These are phyloP conservation scores for Aspergillus sclerotialis DNA, from an alignment of 2,329 filamentous ascomycete species.

Conservation along the genomic window DNA sequence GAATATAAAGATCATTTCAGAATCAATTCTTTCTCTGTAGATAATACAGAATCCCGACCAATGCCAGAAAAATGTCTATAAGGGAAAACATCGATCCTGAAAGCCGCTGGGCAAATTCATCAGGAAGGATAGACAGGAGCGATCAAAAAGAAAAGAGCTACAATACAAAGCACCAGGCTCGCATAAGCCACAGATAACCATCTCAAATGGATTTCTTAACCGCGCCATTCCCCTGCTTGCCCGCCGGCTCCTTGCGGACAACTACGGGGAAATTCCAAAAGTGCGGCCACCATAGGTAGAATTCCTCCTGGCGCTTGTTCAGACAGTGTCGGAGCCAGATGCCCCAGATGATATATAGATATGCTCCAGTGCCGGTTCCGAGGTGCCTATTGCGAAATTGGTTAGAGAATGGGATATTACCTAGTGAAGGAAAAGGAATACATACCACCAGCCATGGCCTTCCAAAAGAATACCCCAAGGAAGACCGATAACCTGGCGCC, in stretches of 20 bases:
- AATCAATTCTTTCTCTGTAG: slow-evolving; percentile 8
- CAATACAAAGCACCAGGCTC: slow-evolving; percentile 2
- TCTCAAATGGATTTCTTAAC: slow-evolving; percentile 23
- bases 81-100: no score
- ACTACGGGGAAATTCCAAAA: slow-evolving; percentile 53
- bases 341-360: slow-evolving; percentile 78
- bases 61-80: slow-evolving; percentile 8
- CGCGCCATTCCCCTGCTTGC: slow-evolving; percentile 13
- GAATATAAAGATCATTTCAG: slow-evolving; percentile 1
- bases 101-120: no score
- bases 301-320: slow-evolving; percentile 66
- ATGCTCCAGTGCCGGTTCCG: slow-evolving; percentile 74
- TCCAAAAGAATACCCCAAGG: slow-evolving; percentile 75
- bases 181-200: neutral
- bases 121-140: neutral
- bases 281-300: slow-evolving; percentile 62
- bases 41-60: neutral
- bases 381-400: slow-evolving; percentile 54
- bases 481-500: slow-evolving; percentile 62
- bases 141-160: neutral
- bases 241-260: slow-evolving; percentile 23
- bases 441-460: slow-evolving; percentile 66
- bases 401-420: slow-evolving; percentile 6
- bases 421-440: slow-evolving; percentile 5
- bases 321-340: slow-evolving; percentile 74